Base-by-base conservation (phyloP, 2,329 filamentous ascomycete species). In the Xylaria polymorpha region DNA sequence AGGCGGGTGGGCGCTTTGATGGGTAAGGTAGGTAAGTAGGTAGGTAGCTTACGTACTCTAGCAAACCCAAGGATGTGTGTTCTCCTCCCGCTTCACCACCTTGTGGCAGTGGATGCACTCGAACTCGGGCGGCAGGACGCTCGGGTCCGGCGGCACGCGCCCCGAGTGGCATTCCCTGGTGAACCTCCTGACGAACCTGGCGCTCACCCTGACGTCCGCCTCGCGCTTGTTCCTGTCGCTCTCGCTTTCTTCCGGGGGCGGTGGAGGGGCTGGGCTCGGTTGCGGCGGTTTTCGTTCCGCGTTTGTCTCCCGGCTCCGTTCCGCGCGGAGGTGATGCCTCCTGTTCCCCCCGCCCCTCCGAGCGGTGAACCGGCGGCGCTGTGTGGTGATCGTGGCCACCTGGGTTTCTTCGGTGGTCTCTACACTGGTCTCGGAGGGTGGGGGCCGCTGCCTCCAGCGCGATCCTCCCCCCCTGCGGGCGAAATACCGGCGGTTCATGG, bases 51-150 rank as follows among this genome's bases (percentile, higher is more conserved):
- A n/a, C n/a, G n/a, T n/a, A 66, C 66, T 68, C 66, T 68, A 65
- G 61, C 66, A 68, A 15, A 46, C 57, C 50, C 50, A 65, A 18
- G 61, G 57, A 50, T 37, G 9, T 6, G 3, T 14, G 25, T 68
- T 66, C n/a, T 65, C 57, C 25, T 61, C 43, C 15, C 25, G 43
- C 56, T 39, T 53, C 7, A 66, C 61, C 1, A 46, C 9, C 15
- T 37, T 14, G 2, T 22, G 9, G 22, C 61, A 68, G 25, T 68
- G 66, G 32, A 56, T 51, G 41, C 66, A 68, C 3, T 9, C 8
- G n/a, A 68, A 65, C 10, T 32, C 29, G 1, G 15, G 60, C 2
- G 60, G 66, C 0, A 56, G 18, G 1, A 10, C 29, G 12, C 29
- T 39, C 20, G 41, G 22, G 37, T 32, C 9, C 0, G 64, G 59